Percentiles rank a stretch among this genome's conserved stretches.
phyloP scores from a whole-genome alignment of 495 filamentous ascomycete genomes.

The Aspergillus olivimuriae region DNA sequence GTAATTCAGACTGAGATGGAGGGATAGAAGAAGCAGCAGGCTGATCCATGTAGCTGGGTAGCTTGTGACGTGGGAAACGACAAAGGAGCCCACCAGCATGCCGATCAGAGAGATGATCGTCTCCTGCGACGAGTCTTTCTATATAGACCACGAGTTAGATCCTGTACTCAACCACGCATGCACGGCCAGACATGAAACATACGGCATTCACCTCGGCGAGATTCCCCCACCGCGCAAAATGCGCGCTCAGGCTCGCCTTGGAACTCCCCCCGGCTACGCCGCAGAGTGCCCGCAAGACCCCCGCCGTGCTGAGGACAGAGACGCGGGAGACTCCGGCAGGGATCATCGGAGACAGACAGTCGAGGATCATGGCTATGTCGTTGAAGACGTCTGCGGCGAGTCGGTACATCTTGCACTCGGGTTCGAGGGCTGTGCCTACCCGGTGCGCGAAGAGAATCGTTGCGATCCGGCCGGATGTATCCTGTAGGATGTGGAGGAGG shows the following conservation, averaged over 20 bases:
- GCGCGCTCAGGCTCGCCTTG: slow-evolving; percentile 85
- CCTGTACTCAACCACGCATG: not conserved
- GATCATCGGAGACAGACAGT: slow-evolving; percentile 77
- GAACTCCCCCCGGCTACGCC: slow-evolving; percentile 84
- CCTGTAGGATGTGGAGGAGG: slow-evolving; percentile 79
- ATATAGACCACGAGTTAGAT: slow-evolving; percentile 2
- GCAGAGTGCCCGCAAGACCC: slow-evolving; percentile 74
- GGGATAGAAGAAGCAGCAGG: slow-evolving; percentile 61
- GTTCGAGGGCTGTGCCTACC: slow-evolving; percentile 80
- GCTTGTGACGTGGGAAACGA: slow-evolving; percentile 69
- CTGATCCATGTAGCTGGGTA: slow-evolving; percentile 68
- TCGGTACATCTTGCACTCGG: slow-evolving; percentile 91
- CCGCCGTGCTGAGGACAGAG: slow-evolving; percentile 63
- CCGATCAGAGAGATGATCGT: slow-evolving; percentile 87
- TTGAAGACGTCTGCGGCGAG: slow-evolving; percentile 90
- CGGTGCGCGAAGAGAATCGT: slow-evolving; percentile 88
- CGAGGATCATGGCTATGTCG: slow-evolving; percentile 82
- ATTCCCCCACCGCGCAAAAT: slow-evolving; percentile 87
- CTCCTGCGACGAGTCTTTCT: slow-evolving; percentile 94
- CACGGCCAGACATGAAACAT: slow-evolving; percentile 17
- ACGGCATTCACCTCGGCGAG: slow-evolving; percentile 88
- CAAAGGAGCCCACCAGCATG: slow-evolving; percentile 79
- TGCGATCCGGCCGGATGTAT: slow-evolving; percentile 74
- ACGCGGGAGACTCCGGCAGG: slow-evolving; percentile 59
- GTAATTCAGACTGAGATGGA: slow-evolving; percentile 81